These are phyloP conservation scores for Azolla pinnata DNA, from an alignment of 75 land plant species.

Conservation along the genomic window DNA sequence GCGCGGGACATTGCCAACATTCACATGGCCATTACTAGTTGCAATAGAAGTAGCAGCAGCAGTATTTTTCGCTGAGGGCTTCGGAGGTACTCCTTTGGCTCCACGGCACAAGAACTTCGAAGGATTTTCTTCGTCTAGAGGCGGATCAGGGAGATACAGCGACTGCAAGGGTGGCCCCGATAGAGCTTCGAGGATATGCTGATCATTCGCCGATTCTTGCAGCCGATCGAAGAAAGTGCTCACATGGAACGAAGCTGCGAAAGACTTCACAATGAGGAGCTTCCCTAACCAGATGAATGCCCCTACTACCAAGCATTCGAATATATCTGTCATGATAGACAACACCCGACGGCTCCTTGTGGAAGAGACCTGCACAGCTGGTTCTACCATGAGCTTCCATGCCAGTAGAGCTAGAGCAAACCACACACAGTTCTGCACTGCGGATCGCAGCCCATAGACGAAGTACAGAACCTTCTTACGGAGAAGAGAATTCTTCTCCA, in stretches of 20 bases:
- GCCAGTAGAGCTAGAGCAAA: constrained; percentile 54
- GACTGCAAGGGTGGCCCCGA: constrained; percentile 61
- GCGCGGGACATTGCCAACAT: too few relatives aligned
- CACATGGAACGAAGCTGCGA: constrained; percentile 68
- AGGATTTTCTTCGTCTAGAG: too few relatives aligned
- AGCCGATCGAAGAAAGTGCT: constrained; percentile 71
- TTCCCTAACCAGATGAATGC: constrained; percentile 49
- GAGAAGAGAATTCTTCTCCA: constrained; percentile 70
- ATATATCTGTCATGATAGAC: constrained; percentile 31
- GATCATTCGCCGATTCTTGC: constrained; percentile 60
- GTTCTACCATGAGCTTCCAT: constrained; percentile 64
- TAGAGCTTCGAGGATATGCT: constrained; percentile 60
- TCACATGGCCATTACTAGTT: too few relatives aligned
- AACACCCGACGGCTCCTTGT: constrained; percentile 14
- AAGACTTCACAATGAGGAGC: constrained; percentile 52
- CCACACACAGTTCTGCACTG: constrained; percentile 82
- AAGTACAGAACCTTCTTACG: constrained; percentile 79
- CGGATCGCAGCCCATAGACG: constrained; percentile 66
- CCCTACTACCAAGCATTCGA: constrained; percentile 52
- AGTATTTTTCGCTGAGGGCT: too few relatives aligned
- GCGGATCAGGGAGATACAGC: constrained; percentile 36
- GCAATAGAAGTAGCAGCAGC: too few relatives aligned
- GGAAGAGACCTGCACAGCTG: constrained; percentile 27
- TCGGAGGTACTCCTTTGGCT: constrained; percentile 32
- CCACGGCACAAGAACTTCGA: too few relatives aligned